These are phyloP conservation scores for Leucoagaricus sp. DNA, from an alignment of 1,284 basidiomycete species.

Conservation along the genomic window DNA sequence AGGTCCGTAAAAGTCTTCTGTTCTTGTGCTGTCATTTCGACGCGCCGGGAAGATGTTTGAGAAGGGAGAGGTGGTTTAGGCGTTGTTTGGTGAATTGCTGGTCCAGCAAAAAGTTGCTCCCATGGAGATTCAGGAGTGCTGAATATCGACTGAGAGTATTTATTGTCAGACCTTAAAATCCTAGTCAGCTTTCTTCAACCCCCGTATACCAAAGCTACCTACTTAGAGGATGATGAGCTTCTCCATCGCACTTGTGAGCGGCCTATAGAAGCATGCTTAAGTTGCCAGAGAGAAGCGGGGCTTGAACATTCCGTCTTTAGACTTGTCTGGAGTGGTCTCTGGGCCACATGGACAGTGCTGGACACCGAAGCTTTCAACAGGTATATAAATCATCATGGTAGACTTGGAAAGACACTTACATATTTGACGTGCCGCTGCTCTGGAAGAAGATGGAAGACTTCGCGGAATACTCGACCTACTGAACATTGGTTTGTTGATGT, in stretches of 20 bases:
- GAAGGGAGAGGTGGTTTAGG: constrained; percentile 1
- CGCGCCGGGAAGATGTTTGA: constrained; percentile 6
- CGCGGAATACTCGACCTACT: not conserved
- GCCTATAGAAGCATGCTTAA: not conserved
- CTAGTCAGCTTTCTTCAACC: not conserved
- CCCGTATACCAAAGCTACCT: not conserved
- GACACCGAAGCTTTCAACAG: no score
- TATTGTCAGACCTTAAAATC: not conserved
- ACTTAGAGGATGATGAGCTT: constrained; percentile 9
- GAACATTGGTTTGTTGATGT: constrained; percentile 3
- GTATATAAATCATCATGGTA: not conserved
- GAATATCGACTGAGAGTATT: constrained; percentile 34
- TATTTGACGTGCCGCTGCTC: not conserved
- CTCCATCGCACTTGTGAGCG: not conserved
- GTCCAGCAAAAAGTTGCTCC: constrained; percentile 56
- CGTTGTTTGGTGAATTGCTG: constrained; percentile 3
- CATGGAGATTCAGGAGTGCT: constrained; percentile 44
- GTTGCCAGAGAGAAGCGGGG: not conserved
- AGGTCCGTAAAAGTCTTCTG: constrained; percentile 66
- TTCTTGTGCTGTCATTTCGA: constrained; percentile 63
- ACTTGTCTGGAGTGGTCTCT: not conserved
- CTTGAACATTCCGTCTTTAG: not conserved
- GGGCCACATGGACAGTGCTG: no score
- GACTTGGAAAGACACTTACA: not conserved
- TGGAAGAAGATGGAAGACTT: not conserved